Conservation (phyloP, 805 yeast species). For the Starmera pachycereana region DNA sequence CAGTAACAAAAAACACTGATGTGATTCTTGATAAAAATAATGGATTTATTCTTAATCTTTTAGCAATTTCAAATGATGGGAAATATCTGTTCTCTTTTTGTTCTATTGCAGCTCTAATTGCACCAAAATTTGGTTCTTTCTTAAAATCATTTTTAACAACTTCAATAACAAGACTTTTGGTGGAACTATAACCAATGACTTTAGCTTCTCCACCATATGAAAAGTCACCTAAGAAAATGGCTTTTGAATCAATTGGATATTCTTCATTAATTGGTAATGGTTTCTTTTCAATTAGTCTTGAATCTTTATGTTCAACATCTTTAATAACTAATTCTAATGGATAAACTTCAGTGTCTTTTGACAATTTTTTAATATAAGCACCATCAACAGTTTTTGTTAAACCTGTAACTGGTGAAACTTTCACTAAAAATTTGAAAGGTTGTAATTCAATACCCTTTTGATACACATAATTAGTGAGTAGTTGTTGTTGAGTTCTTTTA, state of each 20-base stretch:
- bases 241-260: slow-evolving; percentile 63
- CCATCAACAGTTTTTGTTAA: slow-evolving; percentile 60
- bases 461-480: slow-evolving; percentile 33
- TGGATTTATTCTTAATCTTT: slow-evolving; percentile 44
- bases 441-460: slow-evolving; percentile 56
- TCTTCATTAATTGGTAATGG: slow-evolving; percentile 76
- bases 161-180: slow-evolving; percentile 35
- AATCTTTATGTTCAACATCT: slow-evolving; percentile 61
- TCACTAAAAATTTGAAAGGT: slow-evolving; percentile 44
- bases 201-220: slow-evolving; percentile 79
- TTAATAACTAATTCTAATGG: slow-evolving; percentile 83
- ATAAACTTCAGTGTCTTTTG: slow-evolving; percentile 38
- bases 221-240: slow-evolving; percentile 72
- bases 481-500: slow-evolving; percentile 27
- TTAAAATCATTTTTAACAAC: slow-evolving; percentile 39
- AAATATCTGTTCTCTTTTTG: slow-evolving; percentile 43
- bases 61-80: slow-evolving; percentile 57
- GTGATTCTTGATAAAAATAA: slow-evolving; percentile 70
- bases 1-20: slow-evolving; percentile 55
- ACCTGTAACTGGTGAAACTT: slow-evolving; percentile 73
- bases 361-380: slow-evolving; percentile 66
- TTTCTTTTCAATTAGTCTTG: slow-evolving; percentile 58
- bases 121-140: slow-evolving; percentile 59
- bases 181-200: slow-evolving; percentile 48
- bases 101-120: slow-evolving; percentile 48